Percentiles rank a stretch among this genome's conserved stretches.
These are phyloP conservation scores for Multifurca ochricompacta DNA, from an alignment of 768 basidiomycete species.

Conservation along the genomic window DNA sequence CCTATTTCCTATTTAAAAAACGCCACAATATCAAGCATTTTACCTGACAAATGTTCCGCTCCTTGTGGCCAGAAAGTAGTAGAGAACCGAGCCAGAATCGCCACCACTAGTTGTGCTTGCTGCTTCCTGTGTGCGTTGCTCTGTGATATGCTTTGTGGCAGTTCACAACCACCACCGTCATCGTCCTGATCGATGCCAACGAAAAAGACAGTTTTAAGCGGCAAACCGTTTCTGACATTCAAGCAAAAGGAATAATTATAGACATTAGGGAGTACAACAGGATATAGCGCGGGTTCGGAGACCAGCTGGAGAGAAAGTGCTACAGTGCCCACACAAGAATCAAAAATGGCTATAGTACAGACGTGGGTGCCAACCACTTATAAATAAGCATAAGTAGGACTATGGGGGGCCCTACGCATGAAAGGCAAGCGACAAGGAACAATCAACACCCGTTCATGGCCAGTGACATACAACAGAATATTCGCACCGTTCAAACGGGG, in stretches of 20 bases:
- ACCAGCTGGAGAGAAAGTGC: slow-evolving; percentile 5
- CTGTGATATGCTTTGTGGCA: no score
- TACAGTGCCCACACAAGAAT: slow-evolving; percentile 10
- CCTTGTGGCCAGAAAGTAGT: not conserved
- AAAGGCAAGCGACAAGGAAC: slow-evolving; percentile 11
- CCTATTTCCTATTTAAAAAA: no score
- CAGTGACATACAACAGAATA: slow-evolving; percentile 21
- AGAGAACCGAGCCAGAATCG: no score
- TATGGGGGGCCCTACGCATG: slow-evolving; percentile 21
- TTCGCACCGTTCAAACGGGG: slow-evolving; percentile 39
- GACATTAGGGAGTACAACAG: slow-evolving; percentile 7
- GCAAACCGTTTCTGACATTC: not conserved
- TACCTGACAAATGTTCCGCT: not conserved
- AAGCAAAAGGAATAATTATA: not conserved
- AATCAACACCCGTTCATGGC: slow-evolving; percentile 17
- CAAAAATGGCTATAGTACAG: slow-evolving; percentile 10
- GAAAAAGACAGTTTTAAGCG: no score
- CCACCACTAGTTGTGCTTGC: no score
- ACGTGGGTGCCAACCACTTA: slow-evolving; percentile 3
- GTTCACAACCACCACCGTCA: not conserved
- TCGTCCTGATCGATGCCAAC: not conserved
- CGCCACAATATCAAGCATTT: not conserved
- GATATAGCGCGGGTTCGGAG: not conserved
- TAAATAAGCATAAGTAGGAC: slow-evolving; percentile 24
- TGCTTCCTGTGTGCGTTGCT: no score